Percentiles rank a stretch among this genome's conserved stretches.
Evolutionary conservation across 805 yeast genomes (phyloP).

Genomic region (Ogataea pignaliae): DNA sequence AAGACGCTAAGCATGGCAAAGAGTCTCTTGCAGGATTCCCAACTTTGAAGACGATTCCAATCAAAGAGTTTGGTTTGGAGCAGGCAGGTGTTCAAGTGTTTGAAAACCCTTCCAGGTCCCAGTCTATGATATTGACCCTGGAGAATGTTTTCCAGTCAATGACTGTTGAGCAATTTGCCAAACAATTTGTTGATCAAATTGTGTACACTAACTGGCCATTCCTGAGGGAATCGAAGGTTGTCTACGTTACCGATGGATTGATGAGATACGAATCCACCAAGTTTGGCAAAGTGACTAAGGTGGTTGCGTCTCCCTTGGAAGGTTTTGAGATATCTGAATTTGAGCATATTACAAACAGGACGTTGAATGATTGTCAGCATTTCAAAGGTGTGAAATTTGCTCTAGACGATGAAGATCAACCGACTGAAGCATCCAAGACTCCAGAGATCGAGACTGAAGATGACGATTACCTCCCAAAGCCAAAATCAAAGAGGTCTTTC

Average conservation of each 20-base stretch:
- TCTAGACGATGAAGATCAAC: conserved; percentile 5
- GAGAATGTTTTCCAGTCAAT: conserved; percentile 51
- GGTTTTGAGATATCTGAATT: conserved; percentile 46
- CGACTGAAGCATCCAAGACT: conserved; percentile 4
- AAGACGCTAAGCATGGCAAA: conserved; percentile 66
- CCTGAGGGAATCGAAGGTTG: conserved; percentile 71
- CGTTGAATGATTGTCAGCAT: conserved; percentile 41
- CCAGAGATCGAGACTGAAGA: background rate
- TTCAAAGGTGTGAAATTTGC: conserved; percentile 46
- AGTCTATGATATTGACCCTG: conserved; percentile 68
- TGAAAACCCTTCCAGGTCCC: conserved; percentile 79
- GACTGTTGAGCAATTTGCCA: conserved; percentile 60
- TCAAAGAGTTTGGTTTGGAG: conserved; percentile 42
- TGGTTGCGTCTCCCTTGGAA: conserved; percentile 37
- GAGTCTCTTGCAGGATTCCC: conserved; percentile 88
- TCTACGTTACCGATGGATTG: conserved; percentile 53
- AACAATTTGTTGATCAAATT: conserved; percentile 53
- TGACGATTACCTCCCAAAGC: background rate
- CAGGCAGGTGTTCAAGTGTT: conserved; percentile 70
- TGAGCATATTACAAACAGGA: conserved; percentile 34
- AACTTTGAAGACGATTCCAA: conserved; percentile 66
- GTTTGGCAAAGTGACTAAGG: conserved; percentile 22
- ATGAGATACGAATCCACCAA: conserved; percentile 42
- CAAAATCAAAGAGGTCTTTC: background rate
- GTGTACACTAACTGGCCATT: conserved; percentile 91